These are phyloP conservation scores for Cryphonectria radicalis DNA, from an alignment of 2,329 filamentous ascomycete genomes.

Conservation along the genomic window DNA sequence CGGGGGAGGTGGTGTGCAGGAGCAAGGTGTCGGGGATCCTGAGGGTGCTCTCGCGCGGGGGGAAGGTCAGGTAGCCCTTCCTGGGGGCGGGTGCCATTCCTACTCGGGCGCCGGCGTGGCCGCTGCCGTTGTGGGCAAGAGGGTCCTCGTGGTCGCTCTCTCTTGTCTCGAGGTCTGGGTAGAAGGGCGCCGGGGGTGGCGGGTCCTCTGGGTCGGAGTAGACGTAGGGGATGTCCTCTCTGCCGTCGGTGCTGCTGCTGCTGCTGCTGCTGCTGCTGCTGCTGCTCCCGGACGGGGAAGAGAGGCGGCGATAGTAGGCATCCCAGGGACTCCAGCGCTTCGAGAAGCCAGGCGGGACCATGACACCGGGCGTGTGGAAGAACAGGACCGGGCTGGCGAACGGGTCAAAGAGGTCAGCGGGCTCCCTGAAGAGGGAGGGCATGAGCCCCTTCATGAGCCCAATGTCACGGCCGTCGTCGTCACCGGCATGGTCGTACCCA, in stretches of 20 bases:
- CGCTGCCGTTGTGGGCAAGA: background rate
- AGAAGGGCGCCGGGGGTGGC: slow-evolving; percentile 5
- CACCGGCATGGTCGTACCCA: slow-evolving; percentile 31
- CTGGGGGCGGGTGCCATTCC: slow-evolving; percentile 40
- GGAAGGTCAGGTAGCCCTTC: slow-evolving; percentile 52
- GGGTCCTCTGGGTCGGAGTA: slow-evolving; percentile 27
- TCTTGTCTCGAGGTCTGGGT: slow-evolving; percentile 3
- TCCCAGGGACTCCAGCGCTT: background rate
- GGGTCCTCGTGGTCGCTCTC: background rate
- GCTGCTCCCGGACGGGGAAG: background rate
- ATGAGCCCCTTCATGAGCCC: slow-evolving; percentile 42
- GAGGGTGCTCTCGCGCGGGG: slow-evolving; percentile 51
- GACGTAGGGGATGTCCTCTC: slow-evolving; percentile 21
- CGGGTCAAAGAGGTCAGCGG: slow-evolving; percentile 59
- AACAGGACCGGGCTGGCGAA: slow-evolving; percentile 64
- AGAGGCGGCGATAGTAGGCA: background rate
- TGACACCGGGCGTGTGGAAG: slow-evolving; percentile 57
- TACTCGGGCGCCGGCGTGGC: background rate
- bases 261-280: background rate
- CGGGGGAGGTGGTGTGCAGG: slow-evolving; percentile 45
- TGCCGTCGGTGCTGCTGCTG: background rate
- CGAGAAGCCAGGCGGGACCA: slow-evolving; percentile 51
- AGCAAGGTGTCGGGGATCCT: slow-evolving; percentile 55
- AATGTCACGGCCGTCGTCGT: slow-evolving; percentile 42
- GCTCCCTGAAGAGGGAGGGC: slow-evolving; percentile 51